phyloP scores from a whole-genome alignment of 352 stramenopile genomes.

The Lagenidium sp. region DNA sequence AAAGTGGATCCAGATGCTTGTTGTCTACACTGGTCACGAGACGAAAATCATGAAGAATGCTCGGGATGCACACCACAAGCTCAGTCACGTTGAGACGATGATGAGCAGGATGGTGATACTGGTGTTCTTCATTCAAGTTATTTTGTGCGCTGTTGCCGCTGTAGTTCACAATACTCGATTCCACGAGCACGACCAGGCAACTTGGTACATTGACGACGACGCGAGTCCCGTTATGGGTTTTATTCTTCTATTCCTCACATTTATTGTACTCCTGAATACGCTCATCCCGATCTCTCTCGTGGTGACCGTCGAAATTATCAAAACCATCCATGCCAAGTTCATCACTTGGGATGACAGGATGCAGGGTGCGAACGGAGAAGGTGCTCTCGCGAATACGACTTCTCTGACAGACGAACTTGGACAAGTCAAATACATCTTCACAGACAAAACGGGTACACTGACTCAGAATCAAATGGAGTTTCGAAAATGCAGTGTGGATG shows the following conservation, averaged over 20 bases:
- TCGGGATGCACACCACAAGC: constrained; percentile 68
- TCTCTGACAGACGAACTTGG: constrained; percentile 91
- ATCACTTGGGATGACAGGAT: constrained; percentile 73
- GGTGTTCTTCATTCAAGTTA: constrained; percentile 67
- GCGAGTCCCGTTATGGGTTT: neutral
- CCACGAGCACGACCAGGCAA: neutral
- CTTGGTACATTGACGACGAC: constrained; percentile 9
- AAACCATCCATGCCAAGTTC: constrained; percentile 64
- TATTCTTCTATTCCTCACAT: constrained; percentile 83
- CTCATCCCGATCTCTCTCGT: constrained; percentile 93
- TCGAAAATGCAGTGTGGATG: constrained; percentile 90
- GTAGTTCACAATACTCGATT: constrained; percentile 23
- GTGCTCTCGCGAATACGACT: constrained; percentile 79
- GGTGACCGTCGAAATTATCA: constrained; percentile 78
- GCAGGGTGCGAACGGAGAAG: constrained; percentile 30
- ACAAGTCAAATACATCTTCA: constrained; percentile 91
- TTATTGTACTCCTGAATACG: constrained; percentile 88
- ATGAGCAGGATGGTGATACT: constrained; percentile 73
- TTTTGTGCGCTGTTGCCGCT: constrained; percentile 48
- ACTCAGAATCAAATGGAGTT: constrained; percentile 96
- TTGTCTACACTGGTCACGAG: constrained; percentile 82
- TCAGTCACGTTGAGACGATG: constrained; percentile 71
- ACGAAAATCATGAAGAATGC: constrained; percentile 90
- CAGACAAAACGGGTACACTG: constrained; percentile 92
- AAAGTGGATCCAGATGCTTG: constrained; percentile 55